Evolutionary conservation across 2,329 filamentous ascomycete genomes (phyloP).

Genomic region (Paecilomyces variotii): DNA sequence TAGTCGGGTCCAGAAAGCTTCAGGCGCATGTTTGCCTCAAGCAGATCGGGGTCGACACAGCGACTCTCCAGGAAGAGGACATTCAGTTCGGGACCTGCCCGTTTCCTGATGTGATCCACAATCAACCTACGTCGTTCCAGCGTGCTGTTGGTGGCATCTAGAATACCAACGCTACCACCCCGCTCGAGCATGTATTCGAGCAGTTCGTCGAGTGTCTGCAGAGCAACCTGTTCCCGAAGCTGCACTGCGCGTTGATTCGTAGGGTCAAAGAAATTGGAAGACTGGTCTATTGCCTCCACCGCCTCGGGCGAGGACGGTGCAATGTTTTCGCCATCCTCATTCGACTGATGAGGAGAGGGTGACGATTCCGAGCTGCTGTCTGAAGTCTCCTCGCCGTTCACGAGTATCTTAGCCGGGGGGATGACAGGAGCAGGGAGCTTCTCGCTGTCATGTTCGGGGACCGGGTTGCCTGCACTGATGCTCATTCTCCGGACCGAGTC

Average conservation of each 20-base stretch:
- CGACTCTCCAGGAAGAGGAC: constrained; percentile 94
- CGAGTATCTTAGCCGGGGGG: constrained; percentile 47
- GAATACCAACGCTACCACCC: constrained; percentile 83
- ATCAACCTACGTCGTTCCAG: constrained; percentile 74
- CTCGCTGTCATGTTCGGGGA: constrained; percentile 16
- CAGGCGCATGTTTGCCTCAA: constrained; percentile 94
- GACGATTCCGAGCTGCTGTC: constrained; percentile 6
- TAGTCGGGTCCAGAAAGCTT: constrained; percentile 96
- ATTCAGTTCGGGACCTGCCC: constrained; percentile 76
- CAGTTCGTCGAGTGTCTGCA: constrained; percentile 86
- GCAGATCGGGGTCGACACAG: constrained; percentile 72
- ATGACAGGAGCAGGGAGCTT: constrained; percentile 34
- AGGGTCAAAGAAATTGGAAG: constrained; percentile 89
- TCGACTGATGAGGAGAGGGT: constrained; percentile 6
- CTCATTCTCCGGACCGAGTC: constrained; percentile 38
- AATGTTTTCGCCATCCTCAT: constrained; percentile 8
- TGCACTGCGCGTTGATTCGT: constrained; percentile 73
- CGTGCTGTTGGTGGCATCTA: constrained; percentile 97
- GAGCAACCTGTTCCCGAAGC: constrained; percentile 81
- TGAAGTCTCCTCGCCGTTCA: constrained; percentile 46
- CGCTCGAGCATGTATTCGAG: constrained; percentile 77
- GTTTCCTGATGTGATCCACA: constrained; percentile 70
- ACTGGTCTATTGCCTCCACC: constrained; percentile 72
- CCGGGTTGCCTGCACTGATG: constrained; percentile 24
- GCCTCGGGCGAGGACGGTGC: constrained; percentile 35